Evolutionary conservation across 2,329 filamentous ascomycete genomes (phyloP), one percentile per base, ranked within the genome.

Genomic region (Colletotrichum karsti): DNA sequence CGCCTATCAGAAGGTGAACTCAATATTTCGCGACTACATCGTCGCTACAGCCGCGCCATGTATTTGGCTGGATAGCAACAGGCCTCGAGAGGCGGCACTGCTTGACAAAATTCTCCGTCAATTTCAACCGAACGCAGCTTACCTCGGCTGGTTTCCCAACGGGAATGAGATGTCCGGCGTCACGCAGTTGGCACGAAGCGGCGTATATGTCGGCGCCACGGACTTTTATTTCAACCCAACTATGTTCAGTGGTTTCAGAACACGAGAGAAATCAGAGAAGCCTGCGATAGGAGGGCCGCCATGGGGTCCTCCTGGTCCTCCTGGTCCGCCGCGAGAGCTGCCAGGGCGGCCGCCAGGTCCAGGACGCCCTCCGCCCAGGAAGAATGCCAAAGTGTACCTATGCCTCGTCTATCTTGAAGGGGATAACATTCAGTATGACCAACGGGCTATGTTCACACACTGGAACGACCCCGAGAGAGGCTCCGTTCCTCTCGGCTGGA

Each of bases 151-250:
- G 59, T 63, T 63, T 3, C 59, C 59, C 13, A 63, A 63, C 15
- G 59, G 59, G 7, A 28, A 63, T 7, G 59, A 63, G 13, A 63
- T 63, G 59, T 26, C 59, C 6, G 59, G 59, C 2, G 59, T 63
- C 1, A 63, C 59, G 20, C 59, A 63, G 28, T 28, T 63, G 30
- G 59, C 59, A 10, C 55, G 18, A 39, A 55, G 46, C 7, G 50
- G 59, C 2, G 18, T 63, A 13, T 63, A 63, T 15, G 59, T 63
- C 0, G 59, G 30, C 3, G 59, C 59, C 8, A 35, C 59, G 2
- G 59, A 63, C 39, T 63, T 63, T 10, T 63, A 63, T 28, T 63
- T 63, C 50, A 63, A 56, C 20, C 59, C 59, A 4, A 63, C 59
- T 2, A 18, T 63, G 5, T 63, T 63, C 39, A 56, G 59, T 10